Evolutionary conservation across 768 basidiomycete genomes (phyloP).

Genomic region (Daedaleopsis nitida): DNA sequence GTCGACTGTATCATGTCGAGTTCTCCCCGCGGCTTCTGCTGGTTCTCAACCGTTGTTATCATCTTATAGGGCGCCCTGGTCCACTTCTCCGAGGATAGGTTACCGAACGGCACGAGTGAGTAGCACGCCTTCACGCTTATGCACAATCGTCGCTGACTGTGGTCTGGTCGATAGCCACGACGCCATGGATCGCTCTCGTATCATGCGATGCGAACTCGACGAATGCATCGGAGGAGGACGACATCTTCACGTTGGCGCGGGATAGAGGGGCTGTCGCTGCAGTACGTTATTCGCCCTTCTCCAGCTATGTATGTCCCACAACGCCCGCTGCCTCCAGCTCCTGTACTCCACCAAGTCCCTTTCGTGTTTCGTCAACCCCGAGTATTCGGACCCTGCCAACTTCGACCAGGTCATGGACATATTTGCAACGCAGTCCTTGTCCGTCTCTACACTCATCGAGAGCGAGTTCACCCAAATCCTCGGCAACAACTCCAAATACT

Average conservation of each 20-base stretch:
- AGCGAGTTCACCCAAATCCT: slow-evolving; percentile 54
- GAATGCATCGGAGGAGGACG: slow-evolving; percentile 54
- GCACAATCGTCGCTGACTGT: not conserved
- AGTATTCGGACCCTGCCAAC: slow-evolving; percentile 60
- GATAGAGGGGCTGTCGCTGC: slow-evolving; percentile 81
- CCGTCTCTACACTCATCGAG: slow-evolving; percentile 45
- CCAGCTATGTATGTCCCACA: not conserved
- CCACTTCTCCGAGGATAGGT: slow-evolving; percentile 73
- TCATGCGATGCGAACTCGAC: slow-evolving; percentile 82
- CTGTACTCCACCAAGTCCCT: slow-evolving; percentile 74
- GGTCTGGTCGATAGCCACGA: slow-evolving; percentile 47
- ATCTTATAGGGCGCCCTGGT: slow-evolving; percentile 70
- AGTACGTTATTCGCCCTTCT: slow-evolving; percentile 42
- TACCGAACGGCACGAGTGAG: slow-evolving; percentile 50
- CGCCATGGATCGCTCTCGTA: slow-evolving; percentile 92
- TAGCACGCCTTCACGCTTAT: not conserved
- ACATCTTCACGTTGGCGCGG: slow-evolving; percentile 82
- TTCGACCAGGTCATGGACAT: slow-evolving; percentile 80
- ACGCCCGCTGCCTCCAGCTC: slow-evolving; percentile 45
- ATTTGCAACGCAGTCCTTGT: slow-evolving; percentile 68
- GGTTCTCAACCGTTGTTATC: not conserved
- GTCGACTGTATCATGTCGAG: not conserved
- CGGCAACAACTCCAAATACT: slow-evolving; percentile 49
- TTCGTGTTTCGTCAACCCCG: slow-evolving; percentile 74
- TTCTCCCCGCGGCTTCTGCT: not conserved